phyloP scores from a whole-genome alignment of 225 moss, liverwort and hornwort species.

The Takakia lepidozioides region DNA sequence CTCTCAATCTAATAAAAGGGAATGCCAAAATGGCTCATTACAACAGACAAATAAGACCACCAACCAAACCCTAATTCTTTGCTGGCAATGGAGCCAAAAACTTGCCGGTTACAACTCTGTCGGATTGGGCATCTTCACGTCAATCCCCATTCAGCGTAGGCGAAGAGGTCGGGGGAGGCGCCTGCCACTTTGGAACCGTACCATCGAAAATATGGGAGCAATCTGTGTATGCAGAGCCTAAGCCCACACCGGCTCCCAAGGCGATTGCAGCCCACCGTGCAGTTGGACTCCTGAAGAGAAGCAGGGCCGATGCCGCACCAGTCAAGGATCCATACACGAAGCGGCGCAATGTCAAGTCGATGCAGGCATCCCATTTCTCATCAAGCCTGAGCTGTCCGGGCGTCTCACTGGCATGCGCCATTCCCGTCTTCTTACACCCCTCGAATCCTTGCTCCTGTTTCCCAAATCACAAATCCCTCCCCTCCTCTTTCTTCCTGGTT shows the following conservation, averaged over 20 bases:
- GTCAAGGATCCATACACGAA: slow-evolving; percentile 1
- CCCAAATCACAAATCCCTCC: too few relatives aligned
- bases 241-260: slow-evolving; percentile 3
- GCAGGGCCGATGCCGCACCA: not conserved
- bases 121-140: too few relatives aligned
- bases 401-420: slow-evolving; percentile 1
- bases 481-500: too few relatives aligned
- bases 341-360: slow-evolving; percentile 6
- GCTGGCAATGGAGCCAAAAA: too few relatives aligned
- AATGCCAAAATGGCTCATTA: too few relatives aligned
- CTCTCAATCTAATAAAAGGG: too few relatives aligned
- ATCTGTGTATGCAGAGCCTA: slow-evolving; percentile 2
- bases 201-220: not conserved
- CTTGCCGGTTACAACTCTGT: too few relatives aligned
- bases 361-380: slow-evolving; percentile 8
- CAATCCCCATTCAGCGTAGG: too few relatives aligned
- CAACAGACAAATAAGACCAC: too few relatives aligned
- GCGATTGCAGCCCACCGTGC: slow-evolving; percentile 6
- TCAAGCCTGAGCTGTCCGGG: slow-evolving; percentile 1
- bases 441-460: too few relatives aligned
- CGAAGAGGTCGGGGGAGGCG: not conserved
- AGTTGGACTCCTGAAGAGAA: slow-evolving; percentile 6
- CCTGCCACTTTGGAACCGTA: not conserved
- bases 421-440: too few relatives aligned
- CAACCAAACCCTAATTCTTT: too few relatives aligned